Conservation (phyloP, 208 protist genomes). For the Wallacemonas collosoma region DNA sequence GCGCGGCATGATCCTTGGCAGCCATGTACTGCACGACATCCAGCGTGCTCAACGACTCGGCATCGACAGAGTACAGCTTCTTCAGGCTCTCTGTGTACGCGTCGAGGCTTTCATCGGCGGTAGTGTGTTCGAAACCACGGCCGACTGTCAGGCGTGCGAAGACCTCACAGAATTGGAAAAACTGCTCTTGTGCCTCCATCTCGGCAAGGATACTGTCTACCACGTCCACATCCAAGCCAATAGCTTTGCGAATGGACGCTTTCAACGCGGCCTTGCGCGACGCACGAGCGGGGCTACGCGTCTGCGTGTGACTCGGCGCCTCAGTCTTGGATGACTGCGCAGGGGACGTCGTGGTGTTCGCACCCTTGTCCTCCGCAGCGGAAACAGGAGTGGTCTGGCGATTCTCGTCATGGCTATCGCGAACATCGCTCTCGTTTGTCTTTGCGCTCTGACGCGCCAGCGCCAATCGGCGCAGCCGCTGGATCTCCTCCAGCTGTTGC, state of each 20-base stretch:
- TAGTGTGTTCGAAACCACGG: slow-evolving; percentile 60
- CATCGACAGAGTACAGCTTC: slow-evolving; percentile 76
- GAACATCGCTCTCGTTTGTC: background rate
- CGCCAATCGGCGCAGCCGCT: slow-evolving; percentile 30
- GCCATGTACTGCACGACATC: slow-evolving; percentile 88
- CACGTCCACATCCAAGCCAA: slow-evolving; percentile 71
- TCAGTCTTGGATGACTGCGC: background rate
- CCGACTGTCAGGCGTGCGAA: slow-evolving; percentile 77
- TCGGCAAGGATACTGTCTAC: slow-evolving; percentile 61
- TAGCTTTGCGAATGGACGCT: slow-evolving; percentile 47
- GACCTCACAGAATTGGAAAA: slow-evolving; percentile 87
- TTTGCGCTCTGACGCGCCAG: background rate
- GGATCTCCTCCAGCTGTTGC: slow-evolving; percentile 54
- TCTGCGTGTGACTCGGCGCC: background rate
- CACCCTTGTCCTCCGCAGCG: background rate
- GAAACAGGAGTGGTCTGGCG: background rate
- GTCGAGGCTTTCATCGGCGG: slow-evolving; percentile 64
- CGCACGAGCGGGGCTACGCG: background rate
- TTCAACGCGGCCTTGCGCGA: slow-evolving; percentile 36
- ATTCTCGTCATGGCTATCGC: slow-evolving; percentile 23
- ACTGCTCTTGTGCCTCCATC: slow-evolving; percentile 77
- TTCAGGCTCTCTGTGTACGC: slow-evolving; percentile 73
- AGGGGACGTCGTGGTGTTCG: background rate
- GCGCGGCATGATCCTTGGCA: slow-evolving; percentile 61
- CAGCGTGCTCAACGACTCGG: slow-evolving; percentile 56